phyloP scores from a whole-genome alignment of 352 stramenopile genomes.

The Lagenidium sp. region DNA sequence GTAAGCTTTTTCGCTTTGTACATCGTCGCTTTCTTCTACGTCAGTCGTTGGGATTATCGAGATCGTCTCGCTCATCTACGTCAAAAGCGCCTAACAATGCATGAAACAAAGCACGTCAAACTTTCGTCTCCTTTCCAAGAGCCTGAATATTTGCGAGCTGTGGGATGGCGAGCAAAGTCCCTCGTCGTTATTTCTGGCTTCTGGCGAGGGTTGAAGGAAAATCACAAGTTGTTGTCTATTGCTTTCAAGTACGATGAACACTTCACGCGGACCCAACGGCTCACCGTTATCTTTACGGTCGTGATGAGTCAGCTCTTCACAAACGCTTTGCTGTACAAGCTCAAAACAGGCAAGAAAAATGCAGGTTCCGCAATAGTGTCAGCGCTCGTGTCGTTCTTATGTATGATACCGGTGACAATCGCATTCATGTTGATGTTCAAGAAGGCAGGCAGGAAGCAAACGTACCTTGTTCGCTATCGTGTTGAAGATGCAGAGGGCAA shows the following conservation, averaged over 20 bases:
- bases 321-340: slow-evolving; percentile 51
- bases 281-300: slow-evolving; percentile 64
- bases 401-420: slow-evolving; percentile 52
- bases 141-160: slow-evolving; percentile 44
- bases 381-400: slow-evolving; percentile 46
- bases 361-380: slow-evolving; percentile 38
- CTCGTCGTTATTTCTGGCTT: slow-evolving; percentile 29
- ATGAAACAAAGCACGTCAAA: slow-evolving; percentile 44
- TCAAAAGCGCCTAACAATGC: slow-evolving; percentile 22
- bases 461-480: slow-evolving; percentile 54
- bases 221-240: slow-evolving; percentile 65
- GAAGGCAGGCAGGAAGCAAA: slow-evolving; percentile 44
- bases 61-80: slow-evolving; percentile 27
- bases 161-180: slow-evolving; percentile 31
- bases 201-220: slow-evolving; percentile 37
- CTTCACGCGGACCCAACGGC: slow-evolving; percentile 44
- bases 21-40: slow-evolving; percentile 40
- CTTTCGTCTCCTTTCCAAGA: slow-evolving; percentile 49
- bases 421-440: slow-evolving; percentile 70
- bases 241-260: slow-evolving; percentile 69
- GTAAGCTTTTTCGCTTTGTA: slow-evolving; percentile 42
- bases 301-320: slow-evolving; percentile 70
- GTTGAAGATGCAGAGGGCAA: slow-evolving; percentile 53
- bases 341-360: slow-evolving; percentile 35
- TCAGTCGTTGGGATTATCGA: slow-evolving; percentile 43